phyloP scores from a whole-genome alignment of 106 monocot genomes.

The Acanthochlamys bracteata region DNA sequence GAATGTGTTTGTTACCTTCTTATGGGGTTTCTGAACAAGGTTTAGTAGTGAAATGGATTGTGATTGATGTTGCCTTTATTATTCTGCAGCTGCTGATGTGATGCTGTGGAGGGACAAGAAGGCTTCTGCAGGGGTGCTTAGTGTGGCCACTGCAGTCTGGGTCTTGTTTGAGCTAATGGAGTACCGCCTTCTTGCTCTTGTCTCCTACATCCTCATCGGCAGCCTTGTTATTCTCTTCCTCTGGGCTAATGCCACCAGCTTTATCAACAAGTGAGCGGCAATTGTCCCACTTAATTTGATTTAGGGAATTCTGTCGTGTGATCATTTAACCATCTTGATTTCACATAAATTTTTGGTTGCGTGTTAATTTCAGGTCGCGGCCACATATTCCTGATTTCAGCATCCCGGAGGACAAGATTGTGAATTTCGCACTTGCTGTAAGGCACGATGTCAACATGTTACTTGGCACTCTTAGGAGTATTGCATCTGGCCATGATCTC shows the following conservation, averaged over 20 bases:
- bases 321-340: not conserved
- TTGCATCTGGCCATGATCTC: slow-evolving; percentile 43
- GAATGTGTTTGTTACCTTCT: too few species aligned
- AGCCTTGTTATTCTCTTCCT: slow-evolving; percentile 42
- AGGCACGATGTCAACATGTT: slow-evolving; percentile 50
- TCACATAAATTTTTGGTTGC: not conserved
- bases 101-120: slow-evolving; percentile 77
- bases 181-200: slow-evolving; percentile 53
- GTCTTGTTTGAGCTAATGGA: slow-evolving; percentile 67
- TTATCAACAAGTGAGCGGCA: slow-evolving; percentile 48
- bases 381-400: slow-evolving; percentile 44
- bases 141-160: slow-evolving; percentile 50
- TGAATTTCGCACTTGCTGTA: slow-evolving; percentile 33
- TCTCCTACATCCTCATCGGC: slow-evolving; percentile 45
- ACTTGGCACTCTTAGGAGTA: slow-evolving; percentile 29
- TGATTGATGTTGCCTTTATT: too few species aligned
- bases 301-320: not conserved
- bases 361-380: slow-evolving; percentile 30
- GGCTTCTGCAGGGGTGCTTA: slow-evolving; percentile 39
- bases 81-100: slow-evolving; percentile 49
- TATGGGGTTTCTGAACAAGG: too few species aligned
- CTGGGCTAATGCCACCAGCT: slow-evolving; percentile 47
- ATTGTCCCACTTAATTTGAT: not conserved
- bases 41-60: too few species aligned
- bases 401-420: slow-evolving; percentile 48